Percentiles rank a stretch among this genome's conserved stretches.
phyloP scores from a whole-genome alignment of 2,329 filamentous ascomycete species.

The Xylaria sp. region DNA sequence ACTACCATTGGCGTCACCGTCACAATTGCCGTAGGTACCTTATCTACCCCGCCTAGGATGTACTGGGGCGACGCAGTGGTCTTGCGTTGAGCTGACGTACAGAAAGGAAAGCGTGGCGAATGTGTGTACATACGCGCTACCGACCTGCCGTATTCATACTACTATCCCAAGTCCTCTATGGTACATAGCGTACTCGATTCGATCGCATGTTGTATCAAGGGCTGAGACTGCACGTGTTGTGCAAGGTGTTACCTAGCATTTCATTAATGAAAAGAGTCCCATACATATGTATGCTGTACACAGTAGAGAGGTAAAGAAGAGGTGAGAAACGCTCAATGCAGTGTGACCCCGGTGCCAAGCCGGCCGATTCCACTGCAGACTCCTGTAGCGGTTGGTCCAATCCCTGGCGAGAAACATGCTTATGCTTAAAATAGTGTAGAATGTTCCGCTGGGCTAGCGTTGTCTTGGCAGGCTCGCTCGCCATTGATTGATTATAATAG shows the following conservation, averaged over 20 bases:
- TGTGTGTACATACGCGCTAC: background rate
- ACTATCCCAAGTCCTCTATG: background rate
- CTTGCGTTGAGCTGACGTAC: constrained; percentile 16
- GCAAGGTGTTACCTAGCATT: constrained; percentile 17
- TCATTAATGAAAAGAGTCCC: background rate
- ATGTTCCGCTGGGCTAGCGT: constrained; percentile 27
- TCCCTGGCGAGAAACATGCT: constrained; percentile 23
- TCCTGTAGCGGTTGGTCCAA: constrained; percentile 19
- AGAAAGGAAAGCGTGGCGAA: constrained; percentile 2
- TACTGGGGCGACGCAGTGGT: constrained; percentile 5
- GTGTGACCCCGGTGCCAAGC: constrained; percentile 29
- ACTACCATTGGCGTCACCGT: background rate
- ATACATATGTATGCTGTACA: background rate
- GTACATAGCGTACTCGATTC: background rate
- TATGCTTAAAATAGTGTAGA: constrained; percentile 38
- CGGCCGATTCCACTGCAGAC: constrained; percentile 35
- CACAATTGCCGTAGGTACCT: constrained; percentile 4
- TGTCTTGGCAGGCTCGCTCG: constrained; percentile 31
- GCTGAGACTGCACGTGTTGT: constrained; percentile 26
- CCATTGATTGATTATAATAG: constrained; percentile 11
- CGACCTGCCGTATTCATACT: constrained; percentile 13
- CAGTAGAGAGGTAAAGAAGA: background rate
- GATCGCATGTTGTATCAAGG: constrained; percentile 27
- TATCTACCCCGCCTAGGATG: constrained; percentile 30
- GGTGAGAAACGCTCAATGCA: background rate